These are phyloP conservation scores for Teratosphaeria destructans DNA, from an alignment of 2,329 filamentous ascomycete genomes.

Conservation along the genomic window DNA sequence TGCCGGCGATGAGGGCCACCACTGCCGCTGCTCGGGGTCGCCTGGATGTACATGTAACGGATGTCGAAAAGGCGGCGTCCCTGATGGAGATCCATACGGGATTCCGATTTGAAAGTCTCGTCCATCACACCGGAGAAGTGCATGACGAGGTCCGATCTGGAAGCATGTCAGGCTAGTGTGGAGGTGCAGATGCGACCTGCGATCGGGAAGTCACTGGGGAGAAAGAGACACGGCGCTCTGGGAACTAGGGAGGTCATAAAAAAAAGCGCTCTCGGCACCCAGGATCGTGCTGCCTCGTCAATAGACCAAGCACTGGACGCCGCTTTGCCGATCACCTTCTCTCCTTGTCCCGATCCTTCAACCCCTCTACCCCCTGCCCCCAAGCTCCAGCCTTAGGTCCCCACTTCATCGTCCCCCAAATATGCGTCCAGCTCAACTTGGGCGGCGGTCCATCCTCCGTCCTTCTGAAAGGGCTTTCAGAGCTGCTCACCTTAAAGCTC, in stretches of 20 bases:
- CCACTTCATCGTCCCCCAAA: slow-evolving; percentile 45
- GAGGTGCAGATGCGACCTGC: neutral
- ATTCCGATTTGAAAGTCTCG: neutral
- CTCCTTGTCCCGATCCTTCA: slow-evolving; percentile 29
- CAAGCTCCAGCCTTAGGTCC: slow-evolving; percentile 43
- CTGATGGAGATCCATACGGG: too few species aligned
- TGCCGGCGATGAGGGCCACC: neutral
- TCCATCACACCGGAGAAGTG: neutral
- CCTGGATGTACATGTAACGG: neutral
- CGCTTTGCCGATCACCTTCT: slow-evolving; percentile 7
- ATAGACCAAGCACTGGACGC: neutral
- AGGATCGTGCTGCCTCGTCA: neutral
- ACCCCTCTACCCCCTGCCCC: slow-evolving; percentile 40
- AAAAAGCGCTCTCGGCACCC: neutral
- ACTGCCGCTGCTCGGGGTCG: too few species aligned
- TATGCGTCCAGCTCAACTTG: slow-evolving; percentile 42
- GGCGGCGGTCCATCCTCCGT: slow-evolving; percentile 34
- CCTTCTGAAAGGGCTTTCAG: slow-evolving; percentile 37
- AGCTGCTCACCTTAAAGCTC: slow-evolving; percentile 24
- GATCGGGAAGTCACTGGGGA: neutral
- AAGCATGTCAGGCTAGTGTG: neutral
- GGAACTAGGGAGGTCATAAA: neutral
- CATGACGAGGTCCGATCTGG: neutral
- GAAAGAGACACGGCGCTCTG: neutral
- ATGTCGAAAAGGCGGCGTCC: neutral